Evolutionary conservation across 805 yeast species (phyloP).

Genomic region (Lachancea quebecensis): DNA sequence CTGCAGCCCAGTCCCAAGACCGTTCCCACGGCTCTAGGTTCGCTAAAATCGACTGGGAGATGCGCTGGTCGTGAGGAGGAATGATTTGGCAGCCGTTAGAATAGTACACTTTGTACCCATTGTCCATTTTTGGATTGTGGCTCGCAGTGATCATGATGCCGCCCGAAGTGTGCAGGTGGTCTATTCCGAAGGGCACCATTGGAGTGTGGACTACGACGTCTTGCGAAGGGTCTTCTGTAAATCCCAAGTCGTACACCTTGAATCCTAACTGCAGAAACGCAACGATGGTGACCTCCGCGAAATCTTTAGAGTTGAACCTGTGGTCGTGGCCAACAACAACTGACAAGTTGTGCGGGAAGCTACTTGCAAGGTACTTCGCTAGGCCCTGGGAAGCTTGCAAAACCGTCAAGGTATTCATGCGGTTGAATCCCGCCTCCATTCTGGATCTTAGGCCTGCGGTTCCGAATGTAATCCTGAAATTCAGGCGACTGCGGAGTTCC

Average conservation of each 20-base stretch:
- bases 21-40: slow-evolving; percentile 56
- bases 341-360: slow-evolving; percentile 23
- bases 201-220: slow-evolving; percentile 68
- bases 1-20: slow-evolving; percentile 42
- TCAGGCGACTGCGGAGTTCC: slow-evolving; percentile 46
- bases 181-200: slow-evolving; percentile 82
- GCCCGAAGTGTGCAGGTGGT: slow-evolving; percentile 51
- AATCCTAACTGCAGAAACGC: slow-evolving; percentile 66
- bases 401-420: slow-evolving; percentile 85
- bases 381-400: slow-evolving; percentile 86
- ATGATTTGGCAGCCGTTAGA: slow-evolving; percentile 92
- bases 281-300: slow-evolving; percentile 72
- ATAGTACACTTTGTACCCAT: slow-evolving; percentile 94
- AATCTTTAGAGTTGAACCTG: slow-evolving; percentile 68
- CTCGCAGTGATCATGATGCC: slow-evolving; percentile 95
- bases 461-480: slow-evolving; percentile 70
- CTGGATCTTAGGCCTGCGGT: slow-evolving; percentile 86
- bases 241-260: slow-evolving; percentile 56
- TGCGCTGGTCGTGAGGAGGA: slow-evolving; percentile 78
- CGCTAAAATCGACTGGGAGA: slow-evolving; percentile 54
- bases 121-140: slow-evolving; percentile 78
- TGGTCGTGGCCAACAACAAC: slow-evolving; percentile 89
- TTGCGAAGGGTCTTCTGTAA: slow-evolving; percentile 13
- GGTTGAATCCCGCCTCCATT: slow-evolving; percentile 86
- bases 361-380: slow-evolving; percentile 40